phyloP scores from a whole-genome alignment of 2,329 filamentous ascomycete genomes.

The Rhynchosporium secalis region DNA sequence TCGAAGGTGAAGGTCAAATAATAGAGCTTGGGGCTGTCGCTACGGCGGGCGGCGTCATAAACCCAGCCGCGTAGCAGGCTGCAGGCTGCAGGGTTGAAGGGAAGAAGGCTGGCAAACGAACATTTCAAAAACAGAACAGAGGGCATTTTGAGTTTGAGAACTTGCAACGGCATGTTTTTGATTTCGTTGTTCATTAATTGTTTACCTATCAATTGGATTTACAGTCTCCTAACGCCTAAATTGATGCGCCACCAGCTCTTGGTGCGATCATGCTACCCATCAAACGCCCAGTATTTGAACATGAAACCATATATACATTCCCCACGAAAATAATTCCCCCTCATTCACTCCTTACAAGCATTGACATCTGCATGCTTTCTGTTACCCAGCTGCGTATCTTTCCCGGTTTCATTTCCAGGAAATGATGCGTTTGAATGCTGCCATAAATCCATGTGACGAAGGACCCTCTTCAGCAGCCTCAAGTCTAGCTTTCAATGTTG shows the following conservation, averaged over 20 bases:
- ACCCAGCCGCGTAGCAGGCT: conserved; percentile 22
- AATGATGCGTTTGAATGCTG: neutral
- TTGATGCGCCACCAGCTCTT: conserved; percentile 38
- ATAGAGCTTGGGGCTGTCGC: conserved; percentile 17
- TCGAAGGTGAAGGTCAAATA: conserved; percentile 12
- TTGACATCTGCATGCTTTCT: neutral
- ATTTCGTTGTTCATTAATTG: conserved; percentile 14
- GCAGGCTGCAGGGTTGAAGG: neutral
- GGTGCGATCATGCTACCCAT: conserved; percentile 30
- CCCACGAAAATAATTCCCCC: neutral
- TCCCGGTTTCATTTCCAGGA: neutral
- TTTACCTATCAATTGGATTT: conserved; percentile 11
- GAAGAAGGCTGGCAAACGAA: conserved; percentile 11
- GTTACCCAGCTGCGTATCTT: neutral
- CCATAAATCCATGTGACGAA: neutral
- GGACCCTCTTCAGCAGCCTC: neutral
- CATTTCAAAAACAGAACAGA: neutral
- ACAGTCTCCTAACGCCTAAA: conserved; percentile 23
- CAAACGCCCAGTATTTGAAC: conserved; percentile 8
- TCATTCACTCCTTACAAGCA: neutral
- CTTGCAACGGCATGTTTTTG: neutral
- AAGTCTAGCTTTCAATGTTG: conserved; percentile 8
- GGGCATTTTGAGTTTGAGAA: neutral
- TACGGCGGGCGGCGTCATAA: conserved; percentile 26
- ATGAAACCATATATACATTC: conserved; percentile 4